Evolutionary conservation across 805 yeast species (phyloP).

Genomic region (Saccharomycopsis oosterbeekiorum): DNA sequence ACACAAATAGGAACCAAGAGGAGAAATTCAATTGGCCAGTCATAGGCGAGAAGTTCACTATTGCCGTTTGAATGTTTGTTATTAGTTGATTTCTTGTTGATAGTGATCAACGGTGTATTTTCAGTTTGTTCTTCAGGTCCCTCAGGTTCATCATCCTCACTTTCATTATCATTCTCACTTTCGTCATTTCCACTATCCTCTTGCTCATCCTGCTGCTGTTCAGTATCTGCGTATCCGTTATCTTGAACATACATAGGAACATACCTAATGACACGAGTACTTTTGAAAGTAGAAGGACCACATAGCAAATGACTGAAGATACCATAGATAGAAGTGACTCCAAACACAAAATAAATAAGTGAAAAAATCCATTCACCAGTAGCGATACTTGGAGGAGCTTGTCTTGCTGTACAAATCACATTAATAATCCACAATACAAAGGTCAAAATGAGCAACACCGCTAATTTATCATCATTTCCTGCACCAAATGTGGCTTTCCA

Average conservation of each 20-base stretch:
- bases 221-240: slow-evolving; percentile 16
- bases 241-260: slow-evolving; percentile 9
- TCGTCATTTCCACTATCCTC: slow-evolving; percentile 7
- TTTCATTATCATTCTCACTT: slow-evolving; percentile 6
- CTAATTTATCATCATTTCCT: slow-evolving; percentile 40
- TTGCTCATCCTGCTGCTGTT: slow-evolving; percentile 11
- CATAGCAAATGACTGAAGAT: slow-evolving; percentile 28
- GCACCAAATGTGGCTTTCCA: slow-evolving; percentile 26
- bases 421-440: slow-evolving; percentile 42
- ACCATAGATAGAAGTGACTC: slow-evolving; percentile 33
- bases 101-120: slow-evolving; percentile 14
- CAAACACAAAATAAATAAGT: slow-evolving; percentile 29
- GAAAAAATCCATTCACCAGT: slow-evolving; percentile 35
- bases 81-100: neutral
- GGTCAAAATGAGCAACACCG: slow-evolving; percentile 39
- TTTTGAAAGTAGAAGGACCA: slow-evolving; percentile 22
- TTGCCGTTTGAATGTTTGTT: neutral
- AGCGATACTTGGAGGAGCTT: slow-evolving; percentile 37
- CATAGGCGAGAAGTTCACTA: slow-evolving; percentile 45
- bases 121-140: slow-evolving; percentile 16
- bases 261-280: neutral
- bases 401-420: slow-evolving; percentile 38
- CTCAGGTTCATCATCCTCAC: slow-evolving; percentile 21
- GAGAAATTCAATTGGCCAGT: slow-evolving; percentile 72
- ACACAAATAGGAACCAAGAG: slow-evolving; percentile 57